Evolutionary conservation across 2,329 filamentous ascomycete species (phyloP), one percentile per base, ranked within the genome.

Genomic region (Fusarium redolens): DNA sequence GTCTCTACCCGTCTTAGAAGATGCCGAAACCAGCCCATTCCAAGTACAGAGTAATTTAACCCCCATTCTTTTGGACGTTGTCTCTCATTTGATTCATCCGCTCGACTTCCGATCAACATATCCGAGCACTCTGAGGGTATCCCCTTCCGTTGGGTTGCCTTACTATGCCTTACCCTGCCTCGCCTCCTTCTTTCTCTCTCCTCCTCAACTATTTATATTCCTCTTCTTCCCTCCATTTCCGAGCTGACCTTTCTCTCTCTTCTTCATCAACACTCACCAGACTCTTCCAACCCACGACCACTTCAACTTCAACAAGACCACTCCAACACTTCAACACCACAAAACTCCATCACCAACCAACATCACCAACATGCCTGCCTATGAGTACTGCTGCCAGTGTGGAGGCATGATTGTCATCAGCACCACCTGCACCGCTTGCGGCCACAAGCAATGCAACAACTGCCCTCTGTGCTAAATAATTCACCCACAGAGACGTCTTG

Each of bases 351-450:
- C 18, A 61, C 17, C 31, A 56, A 61, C 33, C 38, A 61, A 6
- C 60, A 72, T 54, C 70, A 69, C 48, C 76, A 79, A 74, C 55
- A 85, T 85, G 84, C 82, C 84, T 78, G 81, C 82, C 75, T 85
- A 84, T 74, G 84, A 85, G 75, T 86, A 86, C 81, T 88, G 87
- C 85, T 88, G 86, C 84, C 80, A 87, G 77, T 88, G 86, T 82
- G 85, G 85, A 75, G 81, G 83, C 81, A 86, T 88, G 81, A 87
- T 88, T 74, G 86, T 88, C 82, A 88, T 88, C 82, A 88, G 86
- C 85, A 86, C 81, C 78, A 85, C 82, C 58, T 88, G 86, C 83
- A 82, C 80, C 68, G 81, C 82, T 76, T 88, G 86, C 78, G 81
- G 82, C 57, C 86, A 88, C 82, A 79, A 82, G 73, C 84, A 87